A percentile compares a stretch with the other conserved stretches of the same genome.
Evolutionary conservation across 352 stramenopile species (phyloP).

Genomic region (Phytopythium vexans): DNA sequence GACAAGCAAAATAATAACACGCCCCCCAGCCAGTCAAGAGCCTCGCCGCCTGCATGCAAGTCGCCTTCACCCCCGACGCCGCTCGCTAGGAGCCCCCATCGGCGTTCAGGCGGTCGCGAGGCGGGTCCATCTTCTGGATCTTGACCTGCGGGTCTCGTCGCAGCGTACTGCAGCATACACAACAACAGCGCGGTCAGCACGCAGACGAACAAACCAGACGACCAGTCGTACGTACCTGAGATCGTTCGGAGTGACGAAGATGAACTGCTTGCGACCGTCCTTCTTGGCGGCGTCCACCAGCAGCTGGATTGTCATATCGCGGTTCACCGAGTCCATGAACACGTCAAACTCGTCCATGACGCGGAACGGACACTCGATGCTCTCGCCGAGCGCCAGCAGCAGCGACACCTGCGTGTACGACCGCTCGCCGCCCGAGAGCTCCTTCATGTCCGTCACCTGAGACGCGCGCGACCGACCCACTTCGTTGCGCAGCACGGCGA

Average conservation of each 20-base stretch:
- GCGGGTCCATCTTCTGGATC: conserved; percentile 87
- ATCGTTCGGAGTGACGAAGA: conserved; percentile 87
- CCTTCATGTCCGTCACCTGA: conserved; percentile 95
- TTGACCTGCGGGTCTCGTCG: conserved; percentile 75
- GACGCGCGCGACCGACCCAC: conserved; percentile 57
- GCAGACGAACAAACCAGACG: conserved; percentile 4
- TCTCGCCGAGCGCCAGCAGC: conserved; percentile 92
- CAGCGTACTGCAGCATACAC: conserved; percentile 42
- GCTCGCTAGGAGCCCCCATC: conserved; percentile 13
- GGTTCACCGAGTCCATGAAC: conserved; percentile 97
- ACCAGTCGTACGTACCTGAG: conserved; percentile 51
- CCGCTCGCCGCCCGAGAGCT: conserved; percentile 96
- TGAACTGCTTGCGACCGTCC: conserved; percentile 81
- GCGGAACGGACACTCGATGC: conserved; percentile 92
- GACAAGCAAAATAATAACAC: no score
- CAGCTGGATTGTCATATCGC: conserved; percentile 94
- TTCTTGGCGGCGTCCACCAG: conserved; percentile 88
- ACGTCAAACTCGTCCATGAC: conserved; percentile 99
- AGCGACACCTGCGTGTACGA: conserved; percentile 96
- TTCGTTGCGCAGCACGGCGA: conserved; percentile 81
- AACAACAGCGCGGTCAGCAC: conserved; percentile 4
- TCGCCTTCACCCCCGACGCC: no score
- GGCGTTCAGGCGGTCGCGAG: conserved; percentile 70
- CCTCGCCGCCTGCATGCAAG: no score
- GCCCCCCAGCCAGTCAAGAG: no score